Base-by-base conservation (phyloP, 352 stramenopile genomes). In the Phytophthora aleatoria region DNA sequence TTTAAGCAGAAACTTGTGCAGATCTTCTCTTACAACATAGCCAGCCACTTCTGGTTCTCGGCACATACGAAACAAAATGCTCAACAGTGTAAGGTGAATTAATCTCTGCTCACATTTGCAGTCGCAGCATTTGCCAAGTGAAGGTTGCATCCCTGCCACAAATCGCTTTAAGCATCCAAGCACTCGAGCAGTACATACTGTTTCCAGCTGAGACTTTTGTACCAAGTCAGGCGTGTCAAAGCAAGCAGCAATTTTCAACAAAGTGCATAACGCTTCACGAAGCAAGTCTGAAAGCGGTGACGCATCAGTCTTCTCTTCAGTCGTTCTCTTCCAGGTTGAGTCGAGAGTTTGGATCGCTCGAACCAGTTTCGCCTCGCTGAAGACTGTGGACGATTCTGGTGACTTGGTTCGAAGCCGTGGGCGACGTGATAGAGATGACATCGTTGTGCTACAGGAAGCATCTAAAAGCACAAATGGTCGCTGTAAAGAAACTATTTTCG, bases 291-390 rank as follows among this genome's bases (percentile, higher is more conserved):
- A 58, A 42, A 74, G 27, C 39, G 5, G 26, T 20, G 48, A 47
- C 31, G 41, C n/a, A 15, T 7, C 3, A 12, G n/a, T n/a, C 35
- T 41, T 43, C 9, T 5, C n/a, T 38, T 12, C 3, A 31, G 5
- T 36, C 24, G 26, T 20, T 35, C 3, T 61, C 43, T 74, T 72
- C 56, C 56, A 64, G 7, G 48, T 59, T 44, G 44, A 39, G 8
- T 90, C 79, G 5, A 90, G 66, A 1, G 62, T 47, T 42, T 79
- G 75, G 15, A 90, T 87, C 8, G 77, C 73, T 43, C 43, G 27
- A 16, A 81, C 62, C 16, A 90, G 38, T 36, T 64, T 67, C 6
- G 64, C 28, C 5, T 85, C 73, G n/a, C 67, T 55, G 11, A 76
- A 30, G 13, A 36, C 33, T 7, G 39, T 15, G 27, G 41, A 20